Percentiles rank a stretch among this genome's conserved stretches.
These are phyloP conservation scores for Candida pseudofarinosa DNA, from an alignment of 805 yeast genomes.

Conservation along the genomic window DNA sequence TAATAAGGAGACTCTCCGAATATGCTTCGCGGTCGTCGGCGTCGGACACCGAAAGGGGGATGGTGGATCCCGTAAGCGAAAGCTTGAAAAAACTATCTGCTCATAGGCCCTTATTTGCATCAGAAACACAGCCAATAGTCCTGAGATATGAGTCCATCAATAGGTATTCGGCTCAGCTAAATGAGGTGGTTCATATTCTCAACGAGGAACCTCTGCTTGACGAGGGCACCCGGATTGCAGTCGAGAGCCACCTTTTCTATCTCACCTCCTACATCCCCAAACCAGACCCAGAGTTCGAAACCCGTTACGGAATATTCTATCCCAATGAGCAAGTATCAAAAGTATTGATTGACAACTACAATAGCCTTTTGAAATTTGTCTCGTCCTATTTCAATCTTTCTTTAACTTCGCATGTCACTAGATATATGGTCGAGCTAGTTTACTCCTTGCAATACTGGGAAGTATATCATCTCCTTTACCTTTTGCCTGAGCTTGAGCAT, in stretches of 20 bases:
- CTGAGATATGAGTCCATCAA: slow-evolving; percentile 18
- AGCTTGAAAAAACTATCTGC: slow-evolving; percentile 31
- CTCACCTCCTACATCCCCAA: slow-evolving; percentile 24
- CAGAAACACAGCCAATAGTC: slow-evolving; percentile 1
- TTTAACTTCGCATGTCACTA: slow-evolving; percentile 37
- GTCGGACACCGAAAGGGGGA: slow-evolving; percentile 2
- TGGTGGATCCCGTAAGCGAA: slow-evolving; percentile 28
- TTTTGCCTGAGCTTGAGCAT: slow-evolving; percentile 29
- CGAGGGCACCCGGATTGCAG: slow-evolving; percentile 24
- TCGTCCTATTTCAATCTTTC: slow-evolving; percentile 35
- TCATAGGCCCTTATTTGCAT: slow-evolving; percentile 12
- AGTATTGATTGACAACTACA: slow-evolving; percentile 37
- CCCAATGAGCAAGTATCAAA: slow-evolving; percentile 35
- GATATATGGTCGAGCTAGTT: slow-evolving; percentile 33
- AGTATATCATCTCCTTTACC: slow-evolving; percentile 34
- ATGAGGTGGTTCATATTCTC: slow-evolving; percentile 25
- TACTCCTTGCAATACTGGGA: slow-evolving; percentile 43
- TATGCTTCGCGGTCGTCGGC: slow-evolving; percentile 12
- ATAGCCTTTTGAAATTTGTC: slow-evolving; percentile 23
- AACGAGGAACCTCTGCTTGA: slow-evolving; percentile 24
- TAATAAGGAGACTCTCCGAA: slow-evolving; percentile 10
- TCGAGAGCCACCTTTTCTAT: slow-evolving; percentile 24
- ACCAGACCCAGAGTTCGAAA: slow-evolving; percentile 6
- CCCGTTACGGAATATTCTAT: slow-evolving; percentile 13
- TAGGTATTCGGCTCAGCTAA: slow-evolving; percentile 28